Evolutionary conservation across 495 filamentous ascomycete genomes (phyloP).

Genomic region (Xylaria nigripes): DNA sequence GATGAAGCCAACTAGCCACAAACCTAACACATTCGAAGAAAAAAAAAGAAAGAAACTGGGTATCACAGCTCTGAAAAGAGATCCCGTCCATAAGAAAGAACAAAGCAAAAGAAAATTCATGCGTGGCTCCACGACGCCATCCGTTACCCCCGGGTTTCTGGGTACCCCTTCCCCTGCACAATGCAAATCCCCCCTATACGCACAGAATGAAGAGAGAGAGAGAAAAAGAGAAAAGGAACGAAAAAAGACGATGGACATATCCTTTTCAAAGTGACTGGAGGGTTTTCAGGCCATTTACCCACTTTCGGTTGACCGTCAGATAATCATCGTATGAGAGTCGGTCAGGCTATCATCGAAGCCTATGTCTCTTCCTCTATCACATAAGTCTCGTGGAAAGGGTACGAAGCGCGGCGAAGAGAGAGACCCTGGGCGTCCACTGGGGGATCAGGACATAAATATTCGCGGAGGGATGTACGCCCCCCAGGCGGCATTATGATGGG

Average conservation of each 20-base stretch:
- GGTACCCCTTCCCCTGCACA: not conserved
- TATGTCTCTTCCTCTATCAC: constrained; percentile 12
- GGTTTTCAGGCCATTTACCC: no score
- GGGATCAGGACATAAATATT: not conserved
- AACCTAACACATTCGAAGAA: not conserved
- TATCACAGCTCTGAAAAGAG: not conserved
- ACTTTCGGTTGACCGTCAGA: no score
- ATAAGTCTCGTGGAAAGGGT: constrained; percentile 2
- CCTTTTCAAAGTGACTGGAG: not conserved
- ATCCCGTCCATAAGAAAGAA: not conserved
- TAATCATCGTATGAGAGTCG: not conserved
- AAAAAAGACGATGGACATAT: not conserved
- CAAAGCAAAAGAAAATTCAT: not conserved
- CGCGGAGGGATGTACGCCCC: not conserved
- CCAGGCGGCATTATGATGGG: not conserved
- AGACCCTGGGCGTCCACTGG: not conserved
- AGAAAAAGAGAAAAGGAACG: no score
- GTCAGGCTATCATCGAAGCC: not conserved
- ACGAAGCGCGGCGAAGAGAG: not conserved
- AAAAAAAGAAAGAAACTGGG: not conserved
- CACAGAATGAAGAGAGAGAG: not conserved
- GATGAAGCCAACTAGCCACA: not conserved
- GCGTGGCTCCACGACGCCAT: not conserved
- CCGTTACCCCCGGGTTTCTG: not conserved
- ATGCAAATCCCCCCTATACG: not conserved